Evolutionary conservation across 345 rosid genomes (phyloP).

Genomic region (Hevea brasiliensis): DNA sequence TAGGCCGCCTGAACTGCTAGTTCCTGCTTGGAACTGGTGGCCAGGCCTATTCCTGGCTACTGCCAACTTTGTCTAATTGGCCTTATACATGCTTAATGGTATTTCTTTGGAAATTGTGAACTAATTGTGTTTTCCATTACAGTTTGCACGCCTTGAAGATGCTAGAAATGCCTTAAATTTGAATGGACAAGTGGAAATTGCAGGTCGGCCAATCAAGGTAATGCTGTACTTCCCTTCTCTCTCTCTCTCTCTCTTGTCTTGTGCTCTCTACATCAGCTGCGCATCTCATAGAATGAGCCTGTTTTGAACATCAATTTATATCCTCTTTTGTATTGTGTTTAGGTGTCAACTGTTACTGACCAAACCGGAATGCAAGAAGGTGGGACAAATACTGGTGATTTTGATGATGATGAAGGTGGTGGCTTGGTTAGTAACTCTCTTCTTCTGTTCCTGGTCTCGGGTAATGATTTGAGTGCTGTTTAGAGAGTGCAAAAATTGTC

Average conservation of each 20-base stretch:
- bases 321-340: constrained; percentile 12
- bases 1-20: no score
- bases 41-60: background rate
- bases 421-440: constrained; percentile 78
- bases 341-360: constrained; percentile 96
- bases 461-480: background rate
- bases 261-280: no score
- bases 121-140: constrained; percentile 14
- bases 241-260: background rate
- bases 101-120: background rate
- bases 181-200: constrained; percentile 91
- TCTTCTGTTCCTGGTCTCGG: background rate
- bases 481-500: background rate
- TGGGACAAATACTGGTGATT: constrained; percentile 68
- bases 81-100: background rate
- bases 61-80: background rate
- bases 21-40: no score
- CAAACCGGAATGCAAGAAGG: constrained; percentile 65
- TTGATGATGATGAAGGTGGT: constrained; percentile 96
- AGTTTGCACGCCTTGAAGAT: constrained; percentile 96
- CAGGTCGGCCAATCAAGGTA: constrained; percentile 89
- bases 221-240: background rate
- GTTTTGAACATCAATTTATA: constrained; percentile 5
- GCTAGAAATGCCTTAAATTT: constrained; percentile 84
- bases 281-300: no score